Evolutionary conservation across 352 stramenopile species (phyloP), one percentile per base, ranked within the genome.

Genomic region (Phytopythium cucurbitacearum): DNA sequence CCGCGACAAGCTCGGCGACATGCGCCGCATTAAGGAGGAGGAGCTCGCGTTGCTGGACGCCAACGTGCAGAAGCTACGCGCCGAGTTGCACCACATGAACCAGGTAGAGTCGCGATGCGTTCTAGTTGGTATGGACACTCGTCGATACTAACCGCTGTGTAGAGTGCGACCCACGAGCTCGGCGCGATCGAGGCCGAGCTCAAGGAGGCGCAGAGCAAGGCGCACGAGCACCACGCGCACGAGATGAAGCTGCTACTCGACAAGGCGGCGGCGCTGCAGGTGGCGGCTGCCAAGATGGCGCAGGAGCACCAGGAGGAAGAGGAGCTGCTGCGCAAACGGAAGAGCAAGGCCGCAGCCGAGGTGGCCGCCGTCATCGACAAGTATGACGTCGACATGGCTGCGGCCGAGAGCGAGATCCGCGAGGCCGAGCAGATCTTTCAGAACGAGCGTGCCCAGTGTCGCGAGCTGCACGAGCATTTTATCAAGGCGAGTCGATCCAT

Each of bases 231-330:
- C 54, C 83, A 95, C 64, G 81, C 74, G 35, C 66, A 87, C 39
- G 82, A 96, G 53, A 90, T 93, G 70, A 87, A 85, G 41, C 48
- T 69, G 59, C 57, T 91, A 46, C 39, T 78, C 9, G 76, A 90
- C 45, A 77, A 79, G 58, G 69, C 79, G 7, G 62, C 66, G 10
- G 63, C 67, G 38, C 65, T 93, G 40, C 64, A 89, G 48, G 51
- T 73, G n/a, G 65, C 72, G 46, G 66, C 82, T 15, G 65, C 52
- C 40, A 89, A 89, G 51, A 80, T 91, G 74, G 78, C 71, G n/a
- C 69, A 77, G 51, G 84, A 94, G 42, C 84, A 95, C 58, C 83
- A 88, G 48, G 80, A 96, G 57, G 72, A 83, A 51, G 87, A 96
- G 43, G 84, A 91, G 16, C 39, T 57, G 15, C 65, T 95, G 34